A percentile compares a stretch with the other conserved stretches of the same genome.
Conservation (phyloP, 2,329 filamentous ascomycete genomes). For the Fulvia fulva region DNA sequence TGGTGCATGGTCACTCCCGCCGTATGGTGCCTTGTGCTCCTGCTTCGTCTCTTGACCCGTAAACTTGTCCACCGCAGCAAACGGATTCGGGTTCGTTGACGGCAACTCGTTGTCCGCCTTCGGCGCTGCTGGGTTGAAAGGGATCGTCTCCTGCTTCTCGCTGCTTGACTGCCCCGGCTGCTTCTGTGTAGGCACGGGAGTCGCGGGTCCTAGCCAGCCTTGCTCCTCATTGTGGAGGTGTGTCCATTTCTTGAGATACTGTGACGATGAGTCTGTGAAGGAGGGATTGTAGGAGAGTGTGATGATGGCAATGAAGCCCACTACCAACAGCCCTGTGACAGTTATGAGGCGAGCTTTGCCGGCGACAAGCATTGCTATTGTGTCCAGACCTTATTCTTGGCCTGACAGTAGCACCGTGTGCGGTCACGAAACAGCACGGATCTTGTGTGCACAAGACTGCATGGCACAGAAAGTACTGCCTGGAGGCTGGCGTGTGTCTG, state of each 20-base stretch:
- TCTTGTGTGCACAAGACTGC: not conserved
- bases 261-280: not conserved
- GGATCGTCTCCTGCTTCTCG: not conserved
- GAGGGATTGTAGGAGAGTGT: slow-evolving; percentile 6
- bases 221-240: not conserved
- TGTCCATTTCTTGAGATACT: slow-evolving; percentile 4
- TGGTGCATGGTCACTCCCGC: not conserved
- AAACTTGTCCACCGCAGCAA: not conserved
- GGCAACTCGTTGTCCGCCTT: not conserved
- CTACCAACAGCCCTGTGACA: not conserved
- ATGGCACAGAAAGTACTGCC: not conserved
- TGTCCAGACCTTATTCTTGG: not conserved
- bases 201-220: not conserved
- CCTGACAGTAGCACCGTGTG: not conserved
- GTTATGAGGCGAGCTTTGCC: slow-evolving; percentile 4
- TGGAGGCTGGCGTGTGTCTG: not conserved
- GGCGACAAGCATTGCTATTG: slow-evolving; percentile 4
- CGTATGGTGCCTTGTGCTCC: not conserved
- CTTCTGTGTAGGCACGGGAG: not conserved
- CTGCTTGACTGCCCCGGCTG: not conserved
- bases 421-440: not conserved
- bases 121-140: not conserved
- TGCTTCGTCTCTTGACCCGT: not conserved
- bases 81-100: slow-evolving; percentile 8
- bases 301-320: slow-evolving; percentile 4